Conservation (phyloP, 345 rosid species). For the Dipteronia dyeriana region DNA sequence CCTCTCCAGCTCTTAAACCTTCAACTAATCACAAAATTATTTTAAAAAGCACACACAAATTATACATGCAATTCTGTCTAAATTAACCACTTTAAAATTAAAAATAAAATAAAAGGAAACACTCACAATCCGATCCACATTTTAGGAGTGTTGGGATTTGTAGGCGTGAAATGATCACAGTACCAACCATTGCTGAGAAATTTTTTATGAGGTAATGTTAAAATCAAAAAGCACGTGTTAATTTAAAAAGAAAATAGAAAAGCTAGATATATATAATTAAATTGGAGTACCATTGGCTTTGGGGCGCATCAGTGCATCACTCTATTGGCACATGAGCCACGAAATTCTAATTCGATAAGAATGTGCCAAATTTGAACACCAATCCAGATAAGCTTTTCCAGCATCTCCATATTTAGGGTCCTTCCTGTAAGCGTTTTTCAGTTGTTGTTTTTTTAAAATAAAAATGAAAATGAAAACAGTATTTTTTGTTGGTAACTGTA, state of each 20-base stretch:
- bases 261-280: not conserved
- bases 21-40: too few species aligned
- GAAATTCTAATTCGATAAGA: constrained; percentile 64
- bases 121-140: constrained; percentile 72
- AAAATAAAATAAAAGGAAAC: not conserved
- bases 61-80: too few species aligned
- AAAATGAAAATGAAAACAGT: too few species aligned
- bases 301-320: constrained; percentile 71
- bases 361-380: constrained; percentile 76
- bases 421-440: too few species aligned
- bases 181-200: constrained; percentile 54
- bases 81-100: too few species aligned
- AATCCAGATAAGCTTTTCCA: constrained; percentile 59
- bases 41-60: too few species aligned
- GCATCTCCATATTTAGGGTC: constrained; percentile 49
- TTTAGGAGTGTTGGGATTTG: constrained; percentile 42
- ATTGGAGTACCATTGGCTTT: constrained; percentile 33
- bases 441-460: too few species aligned
- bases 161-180: constrained; percentile 39
- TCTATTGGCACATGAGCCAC: constrained; percentile 83
- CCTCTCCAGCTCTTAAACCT: constrained; percentile 69
- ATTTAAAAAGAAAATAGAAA: not conserved
- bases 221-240: not conserved
- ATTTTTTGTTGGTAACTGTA: too few species aligned
- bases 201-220: not conserved